Evolutionary conservation across 2,329 filamentous ascomycete genomes (phyloP).

Genomic region (Fusarium sacchari): DNA sequence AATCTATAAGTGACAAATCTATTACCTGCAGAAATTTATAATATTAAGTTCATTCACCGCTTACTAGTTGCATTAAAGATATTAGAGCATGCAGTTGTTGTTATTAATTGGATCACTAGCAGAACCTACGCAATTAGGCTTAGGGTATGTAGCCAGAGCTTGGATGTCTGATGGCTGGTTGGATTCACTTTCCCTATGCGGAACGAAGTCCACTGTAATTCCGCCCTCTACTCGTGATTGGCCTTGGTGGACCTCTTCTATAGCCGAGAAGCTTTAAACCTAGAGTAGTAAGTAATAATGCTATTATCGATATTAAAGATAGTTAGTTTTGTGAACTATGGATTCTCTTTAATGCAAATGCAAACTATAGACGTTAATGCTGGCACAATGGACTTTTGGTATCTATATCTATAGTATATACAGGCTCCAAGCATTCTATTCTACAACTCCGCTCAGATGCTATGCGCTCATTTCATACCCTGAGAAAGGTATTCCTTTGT

Average conservation of each 20-base stretch:
- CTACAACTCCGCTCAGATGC: neutral
- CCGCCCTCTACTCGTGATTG: neutral
- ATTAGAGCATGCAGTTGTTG: neutral
- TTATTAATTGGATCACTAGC: neutral
- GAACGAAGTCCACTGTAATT: neutral
- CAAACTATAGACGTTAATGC: too few species aligned
- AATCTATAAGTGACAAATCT: neutral
- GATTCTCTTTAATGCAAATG: neutral
- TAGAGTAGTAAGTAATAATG: too few species aligned
- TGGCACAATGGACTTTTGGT: neutral
- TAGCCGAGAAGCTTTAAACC: neutral
- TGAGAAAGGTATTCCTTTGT: conserved; percentile 15
- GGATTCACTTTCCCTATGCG: neutral
- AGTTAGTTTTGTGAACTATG: neutral
- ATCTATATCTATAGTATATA: neutral
- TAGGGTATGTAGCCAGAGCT: neutral
- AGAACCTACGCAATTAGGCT: neutral
- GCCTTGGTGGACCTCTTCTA: neutral
- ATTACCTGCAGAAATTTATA: neutral
- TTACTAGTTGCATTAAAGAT: neutral
- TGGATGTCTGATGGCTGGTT: neutral
- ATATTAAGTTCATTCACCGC: neutral
- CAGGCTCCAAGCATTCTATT: neutral
- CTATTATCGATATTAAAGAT: too few species aligned
- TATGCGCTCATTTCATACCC: conserved; percentile 5